A percentile compares a stretch with the other conserved stretches of the same genome.
Conservation (phyloP, 768 basidiomycete species). For the Tephrocybe sp. region DNA sequence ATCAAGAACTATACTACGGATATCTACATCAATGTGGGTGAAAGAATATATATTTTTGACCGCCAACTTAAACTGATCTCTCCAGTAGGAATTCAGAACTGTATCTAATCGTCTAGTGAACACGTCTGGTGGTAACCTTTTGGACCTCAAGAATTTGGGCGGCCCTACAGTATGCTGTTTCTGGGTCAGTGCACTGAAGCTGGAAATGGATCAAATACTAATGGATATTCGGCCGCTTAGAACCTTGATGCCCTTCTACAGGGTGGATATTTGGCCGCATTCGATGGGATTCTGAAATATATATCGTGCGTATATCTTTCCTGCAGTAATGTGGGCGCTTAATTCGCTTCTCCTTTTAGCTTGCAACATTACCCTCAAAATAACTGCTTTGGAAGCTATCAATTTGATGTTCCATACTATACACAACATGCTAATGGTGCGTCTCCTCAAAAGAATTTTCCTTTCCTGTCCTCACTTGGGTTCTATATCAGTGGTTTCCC, state of each 20-base stretch:
- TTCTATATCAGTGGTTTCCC: slow-evolving; percentile 30
- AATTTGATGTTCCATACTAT: slow-evolving; percentile 42
- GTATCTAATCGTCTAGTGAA: slow-evolving; percentile 34
- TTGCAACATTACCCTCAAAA: slow-evolving; percentile 57
- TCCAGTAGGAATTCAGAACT: slow-evolving; percentile 39
- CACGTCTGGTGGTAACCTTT: slow-evolving; percentile 38
- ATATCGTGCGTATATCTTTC: slow-evolving; percentile 36
- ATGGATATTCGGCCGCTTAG: slow-evolving; percentile 21
- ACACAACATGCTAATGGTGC: slow-evolving; percentile 46
- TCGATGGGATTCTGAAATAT: slow-evolving; percentile 43
- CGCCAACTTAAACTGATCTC: neutral
- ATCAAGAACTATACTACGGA: slow-evolving; percentile 46
- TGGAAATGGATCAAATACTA: neutral
- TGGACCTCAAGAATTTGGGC: slow-evolving; percentile 37
- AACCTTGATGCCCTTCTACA: slow-evolving; percentile 42
- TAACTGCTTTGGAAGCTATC: slow-evolving; percentile 37
- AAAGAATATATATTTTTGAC: neutral
- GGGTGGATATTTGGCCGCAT: slow-evolving; percentile 38
- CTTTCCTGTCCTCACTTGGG: neutral
- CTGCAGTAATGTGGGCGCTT: neutral
- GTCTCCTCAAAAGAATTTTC: slow-evolving; percentile 7
- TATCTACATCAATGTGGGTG: slow-evolving; percentile 44
- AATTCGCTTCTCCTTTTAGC: slow-evolving; percentile 18
- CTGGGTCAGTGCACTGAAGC: slow-evolving; percentile 37
- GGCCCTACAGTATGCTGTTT: slow-evolving; percentile 52